phyloP scores from a whole-genome alignment of 306 rosid species.

The Morella rubra region DNA sequence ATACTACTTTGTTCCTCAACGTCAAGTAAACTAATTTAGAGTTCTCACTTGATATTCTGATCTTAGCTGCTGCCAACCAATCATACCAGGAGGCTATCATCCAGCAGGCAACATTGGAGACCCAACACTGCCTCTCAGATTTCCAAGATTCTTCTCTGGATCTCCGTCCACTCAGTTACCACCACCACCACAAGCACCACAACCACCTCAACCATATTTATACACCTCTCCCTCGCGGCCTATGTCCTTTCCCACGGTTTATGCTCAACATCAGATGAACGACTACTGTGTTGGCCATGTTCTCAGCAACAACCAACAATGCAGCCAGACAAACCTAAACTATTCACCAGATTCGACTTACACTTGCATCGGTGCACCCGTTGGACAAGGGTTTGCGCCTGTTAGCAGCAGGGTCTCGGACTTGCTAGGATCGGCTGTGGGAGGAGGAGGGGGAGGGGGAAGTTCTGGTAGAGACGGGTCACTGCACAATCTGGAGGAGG shows the following conservation, averaged over 20 bases:
- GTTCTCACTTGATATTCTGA: background rate
- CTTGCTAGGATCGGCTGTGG: background rate
- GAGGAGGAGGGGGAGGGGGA: conserved; percentile 2
- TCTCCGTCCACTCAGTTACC: conserved; percentile 57
- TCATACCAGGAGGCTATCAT: conserved; percentile 53
- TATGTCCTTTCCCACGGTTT: conserved; percentile 44
- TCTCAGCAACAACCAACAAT: conserved; percentile 36
- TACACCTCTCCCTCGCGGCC: conserved; percentile 61
- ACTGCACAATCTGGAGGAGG: conserved; percentile 34
- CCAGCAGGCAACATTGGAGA: conserved; percentile 51
- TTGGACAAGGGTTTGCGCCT: conserved; percentile 47
- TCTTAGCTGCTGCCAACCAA: conserved; percentile 71
- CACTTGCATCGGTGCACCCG: conserved; percentile 91
- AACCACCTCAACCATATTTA: conserved; percentile 41
- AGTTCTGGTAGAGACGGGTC: conserved; percentile 47
- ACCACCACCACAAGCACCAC: conserved; percentile 31
- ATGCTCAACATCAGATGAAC: conserved; percentile 45
- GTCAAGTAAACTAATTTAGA: background rate
- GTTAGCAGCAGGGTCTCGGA: conserved; percentile 21
- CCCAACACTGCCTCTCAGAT: conserved; percentile 61
- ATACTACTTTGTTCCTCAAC: background rate
- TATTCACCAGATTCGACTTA: conserved; percentile 36
- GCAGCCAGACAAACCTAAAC: conserved; percentile 35
- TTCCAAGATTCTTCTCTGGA: conserved; percentile 67
- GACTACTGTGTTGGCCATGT: conserved; percentile 79